phyloP scores from a whole-genome alignment of 768 basidiomycete species.

The Tulasnella calospora region DNA sequence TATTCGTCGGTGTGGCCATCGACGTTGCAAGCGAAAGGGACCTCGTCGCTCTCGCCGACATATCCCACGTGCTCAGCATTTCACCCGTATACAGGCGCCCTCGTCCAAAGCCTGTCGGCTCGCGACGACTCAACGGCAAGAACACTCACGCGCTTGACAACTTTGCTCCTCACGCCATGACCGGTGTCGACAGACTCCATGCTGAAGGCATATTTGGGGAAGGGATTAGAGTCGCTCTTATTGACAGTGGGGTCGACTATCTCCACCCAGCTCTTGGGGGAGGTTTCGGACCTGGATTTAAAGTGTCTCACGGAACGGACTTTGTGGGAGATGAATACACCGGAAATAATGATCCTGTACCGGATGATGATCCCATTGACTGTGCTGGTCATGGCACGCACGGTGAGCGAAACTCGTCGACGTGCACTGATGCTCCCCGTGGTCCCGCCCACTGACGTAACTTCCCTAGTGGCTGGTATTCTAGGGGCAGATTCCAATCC shows the following conservation, averaged over 20 bases:
- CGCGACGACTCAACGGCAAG: not conserved
- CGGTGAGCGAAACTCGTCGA: constrained; percentile 7
- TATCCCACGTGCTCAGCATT: not conserved
- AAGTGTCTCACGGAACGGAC: constrained; percentile 23
- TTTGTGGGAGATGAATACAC: constrained; percentile 26
- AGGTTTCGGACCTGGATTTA: constrained; percentile 26
- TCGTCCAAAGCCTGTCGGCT: not conserved
- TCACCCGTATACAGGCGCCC: not conserved
- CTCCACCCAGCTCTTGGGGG: constrained; percentile 24
- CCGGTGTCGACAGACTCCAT: constrained; percentile 25
- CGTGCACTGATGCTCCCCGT: not conserved
- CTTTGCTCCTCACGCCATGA: constrained; percentile 19
- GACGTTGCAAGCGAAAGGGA: not conserved
- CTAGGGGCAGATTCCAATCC: not conserved
- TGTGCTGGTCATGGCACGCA: constrained; percentile 44
- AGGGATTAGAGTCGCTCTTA: constrained; percentile 17
- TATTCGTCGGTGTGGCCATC: constrained; percentile 12
- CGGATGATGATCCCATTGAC: constrained; percentile 23
- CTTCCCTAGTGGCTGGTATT: not conserved
- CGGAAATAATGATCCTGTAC: constrained; percentile 10
- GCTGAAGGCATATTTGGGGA: constrained; percentile 19
- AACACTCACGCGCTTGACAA: not conserved
- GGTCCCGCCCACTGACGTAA: no score
- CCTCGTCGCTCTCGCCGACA: not conserved
- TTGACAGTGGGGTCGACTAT: constrained; percentile 22